Evolutionary conservation across 2,329 filamentous ascomycete species (phyloP).

Genomic region (Aureobasidium musti): DNA sequence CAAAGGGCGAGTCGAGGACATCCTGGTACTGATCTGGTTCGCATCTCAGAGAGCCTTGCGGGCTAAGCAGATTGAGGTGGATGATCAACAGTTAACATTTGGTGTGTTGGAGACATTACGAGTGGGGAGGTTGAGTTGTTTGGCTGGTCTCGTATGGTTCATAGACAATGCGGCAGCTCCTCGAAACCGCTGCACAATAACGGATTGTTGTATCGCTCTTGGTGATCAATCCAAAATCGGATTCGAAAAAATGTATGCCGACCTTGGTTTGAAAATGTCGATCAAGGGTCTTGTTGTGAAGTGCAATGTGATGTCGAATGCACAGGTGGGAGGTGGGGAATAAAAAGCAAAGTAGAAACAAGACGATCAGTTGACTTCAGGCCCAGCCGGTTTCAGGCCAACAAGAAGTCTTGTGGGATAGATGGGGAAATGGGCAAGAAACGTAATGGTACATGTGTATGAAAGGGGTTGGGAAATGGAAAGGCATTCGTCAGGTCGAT

Average conservation of each 20-base stretch:
- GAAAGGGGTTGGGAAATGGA: constrained; percentile 20
- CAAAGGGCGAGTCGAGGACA: not conserved
- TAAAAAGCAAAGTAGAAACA: constrained; percentile 5
- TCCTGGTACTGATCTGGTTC: constrained; percentile 23
- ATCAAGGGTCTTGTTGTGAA: not conserved
- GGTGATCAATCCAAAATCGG: constrained; percentile 7
- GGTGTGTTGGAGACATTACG: not conserved
- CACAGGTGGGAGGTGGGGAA: not conserved
- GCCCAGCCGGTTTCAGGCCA: not conserved
- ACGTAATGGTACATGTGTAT: constrained; percentile 26
- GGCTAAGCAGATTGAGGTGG: not conserved
- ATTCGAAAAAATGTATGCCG: constrained; percentile 30
- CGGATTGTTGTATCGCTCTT: not conserved
- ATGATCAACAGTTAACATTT: constrained; percentile 20
- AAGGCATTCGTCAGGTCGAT: constrained; percentile 20
- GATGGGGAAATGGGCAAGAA: constrained; percentile 1
- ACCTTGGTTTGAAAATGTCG: constrained; percentile 12
- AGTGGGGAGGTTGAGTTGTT: too few species aligned
- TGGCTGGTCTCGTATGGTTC: not conserved
- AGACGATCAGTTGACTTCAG: constrained; percentile 7
- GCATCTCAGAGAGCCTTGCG: not conserved
- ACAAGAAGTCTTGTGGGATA: not conserved
- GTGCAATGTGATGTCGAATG: constrained; percentile 8
- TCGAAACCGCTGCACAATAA: not conserved
- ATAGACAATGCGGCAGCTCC: not conserved